These are phyloP conservation scores for Fraxinus dipetala DNA, from an alignment of 305 asterid genomes.

Conservation along the genomic window DNA sequence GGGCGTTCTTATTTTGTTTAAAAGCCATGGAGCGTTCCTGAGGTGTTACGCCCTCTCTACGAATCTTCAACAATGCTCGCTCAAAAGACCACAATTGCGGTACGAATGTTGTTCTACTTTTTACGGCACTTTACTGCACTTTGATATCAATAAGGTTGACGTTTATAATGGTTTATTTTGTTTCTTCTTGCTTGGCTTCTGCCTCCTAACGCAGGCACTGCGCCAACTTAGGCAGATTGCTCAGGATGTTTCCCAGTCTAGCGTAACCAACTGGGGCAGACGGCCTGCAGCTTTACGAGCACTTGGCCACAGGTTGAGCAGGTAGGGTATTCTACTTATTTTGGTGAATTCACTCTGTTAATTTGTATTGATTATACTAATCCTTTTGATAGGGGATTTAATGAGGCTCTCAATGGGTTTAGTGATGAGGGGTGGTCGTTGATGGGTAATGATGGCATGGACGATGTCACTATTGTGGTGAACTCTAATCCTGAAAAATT, in stretches of 20 bases:
- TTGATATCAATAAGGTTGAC: background rate
- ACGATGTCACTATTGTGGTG: constrained; percentile 72
- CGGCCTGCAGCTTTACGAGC: constrained; percentile 85
- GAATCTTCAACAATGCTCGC: constrained; percentile 81
- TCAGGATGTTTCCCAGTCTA: constrained; percentile 69
- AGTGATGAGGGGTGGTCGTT: constrained; percentile 79
- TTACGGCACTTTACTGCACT: background rate
- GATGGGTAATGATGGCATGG: constrained; percentile 67
- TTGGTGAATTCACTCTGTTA: background rate
- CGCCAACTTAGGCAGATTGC: constrained; percentile 85
- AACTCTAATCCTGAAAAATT: constrained; percentile 77
- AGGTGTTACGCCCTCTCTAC: constrained; percentile 81
- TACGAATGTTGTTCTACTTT: constrained; percentile 32
- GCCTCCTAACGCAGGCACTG: constrained; percentile 52
- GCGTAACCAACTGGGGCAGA: constrained; percentile 72
- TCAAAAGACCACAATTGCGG: constrained; percentile 77
- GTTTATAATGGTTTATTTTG: background rate
- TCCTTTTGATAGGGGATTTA: constrained; percentile 62
- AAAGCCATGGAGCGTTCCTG: constrained; percentile 81
- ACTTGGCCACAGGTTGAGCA: constrained; percentile 76
- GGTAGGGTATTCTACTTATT: constrained; percentile 35
- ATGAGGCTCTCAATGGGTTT: constrained; percentile 79
- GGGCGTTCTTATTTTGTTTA: background rate
- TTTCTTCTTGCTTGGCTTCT: background rate
- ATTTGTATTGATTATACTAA: background rate